Base-by-base conservation (phyloP, 495 filamentous ascomycete species). In the Cercophora newfieldiana region DNA sequence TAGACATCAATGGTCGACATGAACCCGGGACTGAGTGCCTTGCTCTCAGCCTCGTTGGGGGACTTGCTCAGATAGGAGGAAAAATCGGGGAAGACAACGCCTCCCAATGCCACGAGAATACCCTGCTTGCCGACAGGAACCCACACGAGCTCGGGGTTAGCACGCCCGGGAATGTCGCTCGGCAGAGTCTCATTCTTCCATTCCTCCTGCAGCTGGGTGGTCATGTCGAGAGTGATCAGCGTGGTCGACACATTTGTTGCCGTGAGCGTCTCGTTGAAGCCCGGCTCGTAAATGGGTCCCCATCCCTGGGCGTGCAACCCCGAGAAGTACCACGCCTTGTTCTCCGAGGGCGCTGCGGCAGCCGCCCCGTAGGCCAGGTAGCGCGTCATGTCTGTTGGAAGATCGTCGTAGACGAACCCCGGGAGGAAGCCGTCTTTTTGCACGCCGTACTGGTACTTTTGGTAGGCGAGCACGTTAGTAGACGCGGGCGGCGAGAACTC, bases 311-410 rank as follows among this genome's bases (percentile, higher is more conserved):
- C 79, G 25, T 78, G 83, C 78, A 86, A 79, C 0, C 90, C 90
- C 3, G 86, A 83, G 68, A 93, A 90, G 69, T 91, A 90, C 78
- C 88, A 93, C 0, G 85, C 89, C 60, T 85, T 81, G 65, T 92
- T 89, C 74, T 93, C 89, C 8, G 89, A 91, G 0, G 89, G 89
- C 5, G 85, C 86, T 14, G 82, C 89, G 7, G 82, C 87, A 0
- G 80, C 83, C 1, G 83, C 89, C 12, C 90, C 90, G 65, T 83
- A 85, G 5, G 88, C 85, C 49, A 93, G 71, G 70, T 88, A 91
- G 44, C 84, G 80, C 3, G 86, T 91, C 33, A 91, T 64, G 26
- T 70, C 72, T 8, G 68, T 8, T 19, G 83, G 71, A 0, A 89
- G 77, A 6, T 69, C 19, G 7, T 68, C 67, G 8, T 71, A 53